A percentile compares a stretch with the other conserved stretches of the same genome.
Evolutionary conservation across 2,329 filamentous ascomycete genomes (phyloP).

Genomic region (Leptosphaerulina australis): DNA sequence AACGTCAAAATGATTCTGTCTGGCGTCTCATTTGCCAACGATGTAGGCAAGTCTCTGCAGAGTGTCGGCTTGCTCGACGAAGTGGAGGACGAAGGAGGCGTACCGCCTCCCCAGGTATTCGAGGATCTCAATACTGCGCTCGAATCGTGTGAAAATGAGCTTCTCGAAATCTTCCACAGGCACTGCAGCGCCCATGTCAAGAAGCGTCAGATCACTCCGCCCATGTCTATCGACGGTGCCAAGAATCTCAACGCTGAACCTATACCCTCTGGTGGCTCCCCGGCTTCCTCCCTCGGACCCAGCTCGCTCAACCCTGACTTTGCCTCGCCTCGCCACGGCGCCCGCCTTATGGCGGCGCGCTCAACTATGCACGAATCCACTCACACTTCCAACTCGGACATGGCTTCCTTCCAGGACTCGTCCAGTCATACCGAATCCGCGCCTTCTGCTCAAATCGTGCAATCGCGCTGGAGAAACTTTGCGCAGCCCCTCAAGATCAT

Average conservation of each 20-base stretch:
- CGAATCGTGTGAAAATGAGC: constrained; percentile 92
- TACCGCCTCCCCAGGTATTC: constrained; percentile 67
- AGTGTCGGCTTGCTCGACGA: constrained; percentile 83
- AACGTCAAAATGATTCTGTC: constrained; percentile 82
- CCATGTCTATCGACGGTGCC: constrained; percentile 40
- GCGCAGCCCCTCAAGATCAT: constrained; percentile 90
- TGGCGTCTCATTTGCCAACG: constrained; percentile 75
- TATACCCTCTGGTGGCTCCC: constrained; percentile 28
- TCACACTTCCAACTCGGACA: constrained; percentile 10
- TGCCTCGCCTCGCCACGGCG: constrained; percentile 79
- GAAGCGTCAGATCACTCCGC: constrained; percentile 50
- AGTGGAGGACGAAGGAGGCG: constrained; percentile 67
- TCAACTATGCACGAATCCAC: constrained; percentile 68
- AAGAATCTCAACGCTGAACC: constrained; percentile 20
- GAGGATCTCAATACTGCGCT: constrained; percentile 90
- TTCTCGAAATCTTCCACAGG: constrained; percentile 69
- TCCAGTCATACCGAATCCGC: constrained; percentile 13
- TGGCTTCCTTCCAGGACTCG: constrained; percentile 23
- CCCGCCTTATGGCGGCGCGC: constrained; percentile 78
- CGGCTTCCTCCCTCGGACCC: constrained; percentile 32
- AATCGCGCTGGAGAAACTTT: constrained; percentile 79
- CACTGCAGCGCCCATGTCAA: constrained; percentile 40
- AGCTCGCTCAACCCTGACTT: constrained; percentile 59
- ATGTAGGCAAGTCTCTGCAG: constrained; percentile 77
- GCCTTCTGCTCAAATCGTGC: constrained; percentile 15